Percentiles rank a stretch among this genome's conserved stretches.
phyloP scores from a whole-genome alignment of 257 asterid genomes.

The Gentiana straminea region DNA sequence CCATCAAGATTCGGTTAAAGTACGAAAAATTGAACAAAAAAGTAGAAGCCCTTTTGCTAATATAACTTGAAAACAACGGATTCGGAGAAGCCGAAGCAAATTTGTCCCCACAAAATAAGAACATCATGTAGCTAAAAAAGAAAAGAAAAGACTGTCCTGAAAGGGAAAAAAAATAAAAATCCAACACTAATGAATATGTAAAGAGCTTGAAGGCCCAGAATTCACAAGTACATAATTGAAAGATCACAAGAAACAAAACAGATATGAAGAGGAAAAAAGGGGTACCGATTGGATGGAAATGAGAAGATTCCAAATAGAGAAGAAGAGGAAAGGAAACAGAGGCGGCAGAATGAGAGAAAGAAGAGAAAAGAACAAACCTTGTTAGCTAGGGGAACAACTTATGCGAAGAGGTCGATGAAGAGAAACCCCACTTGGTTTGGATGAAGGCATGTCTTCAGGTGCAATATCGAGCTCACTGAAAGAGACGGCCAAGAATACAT shows the following conservation, averaged over 20 bases:
- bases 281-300: background rate
- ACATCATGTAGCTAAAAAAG: background rate
- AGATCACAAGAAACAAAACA: too few relatives aligned
- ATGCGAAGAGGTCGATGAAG: slow-evolving; percentile 6
- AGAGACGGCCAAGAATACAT: slow-evolving; percentile 5
- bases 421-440: slow-evolving; percentile 18
- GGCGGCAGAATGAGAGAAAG: slow-evolving; percentile 1
- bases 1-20: slow-evolving; percentile 4
- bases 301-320: background rate
- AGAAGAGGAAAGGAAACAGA: background rate
- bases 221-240: too few relatives aligned
- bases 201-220: too few relatives aligned
- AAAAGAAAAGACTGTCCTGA: background rate
- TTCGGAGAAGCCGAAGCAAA: too few relatives aligned
- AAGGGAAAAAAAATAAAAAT: too few relatives aligned
- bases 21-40: background rate
- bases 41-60: background rate
- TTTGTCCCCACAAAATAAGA: background rate
- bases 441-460: slow-evolving; percentile 24
- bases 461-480: slow-evolving; percentile 21
- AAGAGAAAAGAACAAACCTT: background rate
- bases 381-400: background rate
- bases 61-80: background rate
- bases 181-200: too few relatives aligned
- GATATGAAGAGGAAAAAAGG: background rate